Evolutionary conservation across 2,329 filamentous ascomycete species (phyloP).

Genomic region (Arthrobotrys musiformis): DNA sequence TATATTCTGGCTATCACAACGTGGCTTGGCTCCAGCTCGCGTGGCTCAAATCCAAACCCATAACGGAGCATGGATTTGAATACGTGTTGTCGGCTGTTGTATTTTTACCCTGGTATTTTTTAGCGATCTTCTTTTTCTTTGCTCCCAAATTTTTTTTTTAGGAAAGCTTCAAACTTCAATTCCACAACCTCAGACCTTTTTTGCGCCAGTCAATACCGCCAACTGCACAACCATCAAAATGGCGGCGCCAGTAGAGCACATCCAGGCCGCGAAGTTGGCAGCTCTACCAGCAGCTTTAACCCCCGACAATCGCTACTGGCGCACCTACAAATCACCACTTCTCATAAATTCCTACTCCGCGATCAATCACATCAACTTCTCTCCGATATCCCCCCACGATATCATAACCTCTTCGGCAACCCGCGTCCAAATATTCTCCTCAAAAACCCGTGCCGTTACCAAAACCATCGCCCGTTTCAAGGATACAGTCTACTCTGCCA

Average conservation of each 20-base stretch:
- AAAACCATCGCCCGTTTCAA: constrained; percentile 96
- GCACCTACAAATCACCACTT: constrained; percentile 89
- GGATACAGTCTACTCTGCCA: constrained; percentile 87
- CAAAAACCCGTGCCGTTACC: constrained; percentile 86
- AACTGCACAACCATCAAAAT: constrained; percentile 65
- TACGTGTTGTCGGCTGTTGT: constrained; percentile 50
- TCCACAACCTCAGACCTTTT: neutral
- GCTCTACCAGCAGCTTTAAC: constrained; percentile 80
- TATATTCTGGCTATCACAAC: neutral
- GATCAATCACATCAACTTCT: constrained; percentile 88
- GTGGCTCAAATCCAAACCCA: neutral
- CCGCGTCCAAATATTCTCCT: constrained; percentile 91
- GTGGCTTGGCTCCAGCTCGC: neutral
- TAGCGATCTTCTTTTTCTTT: constrained; percentile 4
- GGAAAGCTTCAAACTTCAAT: neutral
- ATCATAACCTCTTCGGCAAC: constrained; percentile 96
- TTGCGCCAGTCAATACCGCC: neutral
- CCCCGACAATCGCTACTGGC: constrained; percentile 96
- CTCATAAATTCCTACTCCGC: constrained; percentile 90
- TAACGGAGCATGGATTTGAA: no score
- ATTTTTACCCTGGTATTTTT: constrained; percentile 26
- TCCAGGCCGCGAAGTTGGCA: constrained; percentile 83
- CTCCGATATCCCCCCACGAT: constrained; percentile 69
- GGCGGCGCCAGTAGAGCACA: constrained; percentile 84
- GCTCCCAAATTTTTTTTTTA: constrained; percentile 9